phyloP scores from a whole-genome alignment of 75 land plant species.

The Gnetum montanum region DNA sequence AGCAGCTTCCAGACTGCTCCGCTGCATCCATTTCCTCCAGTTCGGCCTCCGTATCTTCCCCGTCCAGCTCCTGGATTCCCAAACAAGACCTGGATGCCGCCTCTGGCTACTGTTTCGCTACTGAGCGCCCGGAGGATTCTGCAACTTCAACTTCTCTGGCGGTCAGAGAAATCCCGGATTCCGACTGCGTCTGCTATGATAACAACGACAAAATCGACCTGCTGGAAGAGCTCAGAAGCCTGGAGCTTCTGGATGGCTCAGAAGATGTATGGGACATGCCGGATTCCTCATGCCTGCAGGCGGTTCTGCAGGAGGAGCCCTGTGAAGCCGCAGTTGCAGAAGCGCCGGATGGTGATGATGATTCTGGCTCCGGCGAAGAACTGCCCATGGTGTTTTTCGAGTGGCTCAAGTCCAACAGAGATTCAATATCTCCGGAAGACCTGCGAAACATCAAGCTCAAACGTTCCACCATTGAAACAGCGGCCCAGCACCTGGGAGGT shows the following conservation, averaged over 20 bases:
- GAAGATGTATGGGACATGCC: conserved; percentile 5
- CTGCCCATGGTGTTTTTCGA: conserved; percentile 50
- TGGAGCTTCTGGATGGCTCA: conserved; percentile 3
- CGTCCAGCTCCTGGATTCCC: background rate
- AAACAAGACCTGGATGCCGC: background rate
- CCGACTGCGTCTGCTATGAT: background rate
- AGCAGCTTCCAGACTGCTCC: background rate
- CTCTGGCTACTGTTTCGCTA: background rate
- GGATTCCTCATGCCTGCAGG: background rate
- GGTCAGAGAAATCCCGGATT: background rate
- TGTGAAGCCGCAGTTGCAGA: background rate
- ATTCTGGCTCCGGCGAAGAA: conserved; percentile 21
- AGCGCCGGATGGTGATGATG: conserved; percentile 3
- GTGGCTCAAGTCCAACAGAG: conserved; percentile 57
- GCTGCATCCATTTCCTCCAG: background rate
- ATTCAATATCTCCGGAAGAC: conserved; percentile 59
- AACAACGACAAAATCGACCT: conserved; percentile 1
- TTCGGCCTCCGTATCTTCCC: background rate
- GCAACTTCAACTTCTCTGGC: background rate
- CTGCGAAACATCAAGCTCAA: conserved; percentile 61
- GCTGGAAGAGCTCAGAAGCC: conserved; percentile 3
- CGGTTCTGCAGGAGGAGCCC: background rate
- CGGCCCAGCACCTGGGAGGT: conserved; percentile 53
- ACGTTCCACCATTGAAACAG: conserved; percentile 55
- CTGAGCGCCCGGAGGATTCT: background rate